Conservation (phyloP, 805 yeast genomes). For the Komagataella phaffii region DNA sequence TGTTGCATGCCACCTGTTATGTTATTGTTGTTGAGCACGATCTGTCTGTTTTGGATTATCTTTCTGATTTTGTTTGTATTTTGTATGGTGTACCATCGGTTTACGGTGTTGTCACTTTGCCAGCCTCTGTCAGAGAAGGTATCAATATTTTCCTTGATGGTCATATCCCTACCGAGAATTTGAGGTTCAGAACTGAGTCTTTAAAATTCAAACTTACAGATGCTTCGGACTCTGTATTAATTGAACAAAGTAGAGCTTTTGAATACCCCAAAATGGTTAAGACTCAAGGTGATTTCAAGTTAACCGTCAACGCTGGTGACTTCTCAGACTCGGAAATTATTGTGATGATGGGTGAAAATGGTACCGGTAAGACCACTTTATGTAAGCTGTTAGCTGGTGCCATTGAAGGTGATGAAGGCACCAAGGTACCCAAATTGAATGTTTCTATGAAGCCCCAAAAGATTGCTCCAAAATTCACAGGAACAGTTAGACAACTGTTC, state of each 20-base stretch:
- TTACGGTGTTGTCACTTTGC: slow-evolving; percentile 96
- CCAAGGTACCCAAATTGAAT: slow-evolving; percentile 73
- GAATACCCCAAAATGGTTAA: slow-evolving; percentile 70
- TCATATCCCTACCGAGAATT: slow-evolving; percentile 90
- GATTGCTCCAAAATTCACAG: slow-evolving; percentile 97
- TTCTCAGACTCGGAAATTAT: slow-evolving; percentile 93
- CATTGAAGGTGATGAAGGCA: slow-evolving; percentile 71
- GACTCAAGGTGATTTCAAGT: slow-evolving; percentile 93
- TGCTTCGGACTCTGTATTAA: slow-evolving; percentile 62
- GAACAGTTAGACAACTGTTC: slow-evolving; percentile 96
- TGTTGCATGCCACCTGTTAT: slow-evolving; percentile 63
- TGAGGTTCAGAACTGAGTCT: slow-evolving; percentile 93
- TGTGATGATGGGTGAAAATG: slow-evolving; percentile 99
- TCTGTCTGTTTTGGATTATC: slow-evolving; percentile 90
- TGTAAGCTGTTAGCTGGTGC: slow-evolving; percentile 94
- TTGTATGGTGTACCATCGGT: slow-evolving; percentile 97
- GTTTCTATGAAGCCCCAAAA: slow-evolving; percentile 98
- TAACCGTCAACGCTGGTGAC: slow-evolving; percentile 73
- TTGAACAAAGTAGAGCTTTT: slow-evolving; percentile 71
- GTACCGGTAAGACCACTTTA: slow-evolving; percentile 98
- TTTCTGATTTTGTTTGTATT: slow-evolving; percentile 94
- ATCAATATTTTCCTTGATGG: slow-evolving; percentile 97
- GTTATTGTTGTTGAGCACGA: slow-evolving; percentile 98
- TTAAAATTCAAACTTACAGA: slow-evolving; percentile 88
- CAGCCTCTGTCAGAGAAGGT: slow-evolving; percentile 97